A percentile compares a stretch with the other conserved stretches of the same genome.
Evolutionary conservation across 257 asterid species (phyloP).

Genomic region (Solanum chilense): DNA sequence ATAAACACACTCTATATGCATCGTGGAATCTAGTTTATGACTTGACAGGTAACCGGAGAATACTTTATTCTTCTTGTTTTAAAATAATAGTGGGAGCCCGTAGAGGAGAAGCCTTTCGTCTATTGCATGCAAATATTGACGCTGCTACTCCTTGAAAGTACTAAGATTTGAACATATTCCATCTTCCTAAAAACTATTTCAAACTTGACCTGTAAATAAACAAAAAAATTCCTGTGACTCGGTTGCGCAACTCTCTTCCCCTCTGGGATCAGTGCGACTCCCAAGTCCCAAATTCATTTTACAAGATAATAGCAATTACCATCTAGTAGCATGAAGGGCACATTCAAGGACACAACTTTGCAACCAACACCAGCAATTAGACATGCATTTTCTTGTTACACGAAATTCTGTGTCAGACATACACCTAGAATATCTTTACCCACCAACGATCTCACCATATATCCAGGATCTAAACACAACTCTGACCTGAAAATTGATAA

Average conservation of each 20-base stretch:
- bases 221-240: neutral
- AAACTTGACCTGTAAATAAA: neutral
- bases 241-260: neutral
- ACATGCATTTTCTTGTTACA: neutral
- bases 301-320: neutral
- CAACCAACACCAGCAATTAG: neutral
- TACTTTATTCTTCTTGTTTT: neutral
- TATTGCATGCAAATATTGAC: neutral
- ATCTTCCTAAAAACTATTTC: neutral
- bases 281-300: neutral
- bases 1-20: neutral
- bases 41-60: neutral
- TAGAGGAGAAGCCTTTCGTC: neutral
- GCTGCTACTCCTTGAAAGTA: neutral
- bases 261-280: neutral
- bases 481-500: neutral
- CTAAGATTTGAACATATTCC: neutral
- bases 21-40: neutral
- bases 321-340: neutral
- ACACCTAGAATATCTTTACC: neutral
- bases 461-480: neutral
- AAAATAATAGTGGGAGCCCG: neutral
- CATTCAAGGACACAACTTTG: neutral
- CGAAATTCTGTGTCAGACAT: neutral
- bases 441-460: neutral